phyloP scores from a whole-genome alignment of 2,329 filamentous ascomycete genomes.

The Calonectria montana region DNA sequence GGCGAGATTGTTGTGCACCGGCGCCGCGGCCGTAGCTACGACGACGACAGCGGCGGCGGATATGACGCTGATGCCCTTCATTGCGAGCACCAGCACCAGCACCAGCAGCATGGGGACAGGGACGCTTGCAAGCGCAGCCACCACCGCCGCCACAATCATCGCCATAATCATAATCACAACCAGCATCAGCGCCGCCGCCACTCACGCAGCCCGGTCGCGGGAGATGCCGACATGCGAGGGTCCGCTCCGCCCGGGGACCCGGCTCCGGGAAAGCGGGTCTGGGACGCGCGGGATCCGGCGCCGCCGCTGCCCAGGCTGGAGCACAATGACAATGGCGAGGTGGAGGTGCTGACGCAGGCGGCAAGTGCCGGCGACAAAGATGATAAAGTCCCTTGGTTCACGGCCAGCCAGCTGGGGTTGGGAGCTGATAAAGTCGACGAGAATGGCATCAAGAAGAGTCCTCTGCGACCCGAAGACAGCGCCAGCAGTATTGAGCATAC shows the following conservation, averaged over 20 bases:
- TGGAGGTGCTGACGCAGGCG: neutral
- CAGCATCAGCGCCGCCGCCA: too few species aligned
- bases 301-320: neutral
- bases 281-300: neutral
- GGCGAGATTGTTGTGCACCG: constrained; percentile 31
- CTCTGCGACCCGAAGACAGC: neutral
- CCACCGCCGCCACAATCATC: neutral
- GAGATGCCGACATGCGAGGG: neutral
- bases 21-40: neutral
- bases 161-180: neutral
- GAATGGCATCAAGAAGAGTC: neutral
- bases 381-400: neutral
- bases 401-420: neutral
- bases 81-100: too few species aligned
- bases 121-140: neutral
- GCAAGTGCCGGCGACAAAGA: neutral
- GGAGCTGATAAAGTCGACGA: neutral
- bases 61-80: too few species aligned
- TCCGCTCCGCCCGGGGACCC: neutral
- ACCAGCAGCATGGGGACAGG: neutral
- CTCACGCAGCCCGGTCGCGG: too few species aligned
- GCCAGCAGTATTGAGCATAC: neutral
- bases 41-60: neutral
- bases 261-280: neutral
- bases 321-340: neutral